These are phyloP conservation scores for Vigna unguiculata DNA, from an alignment of 306 rosid genomes.

Conservation along the genomic window DNA sequence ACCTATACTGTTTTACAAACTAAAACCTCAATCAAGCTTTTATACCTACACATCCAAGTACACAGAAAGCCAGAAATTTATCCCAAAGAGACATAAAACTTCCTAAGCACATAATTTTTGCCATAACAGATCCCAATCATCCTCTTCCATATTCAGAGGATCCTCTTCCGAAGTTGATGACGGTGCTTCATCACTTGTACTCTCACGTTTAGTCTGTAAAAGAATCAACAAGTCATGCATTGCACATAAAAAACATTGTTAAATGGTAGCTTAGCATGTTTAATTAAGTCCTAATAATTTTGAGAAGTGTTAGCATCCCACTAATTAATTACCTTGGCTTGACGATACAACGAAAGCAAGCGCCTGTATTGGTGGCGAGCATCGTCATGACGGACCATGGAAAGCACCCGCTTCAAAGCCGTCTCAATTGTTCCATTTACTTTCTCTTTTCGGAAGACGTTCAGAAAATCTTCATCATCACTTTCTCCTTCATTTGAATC, in stretches of 20 bases:
- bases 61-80: constrained; percentile 35
- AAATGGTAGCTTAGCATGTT: constrained; percentile 16
- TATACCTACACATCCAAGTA: constrained; percentile 31
- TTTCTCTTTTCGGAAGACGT: constrained; percentile 80
- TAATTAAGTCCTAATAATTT: neutral
- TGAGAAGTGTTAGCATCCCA: no score
- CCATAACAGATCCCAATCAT: constrained; percentile 49
- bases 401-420: constrained; percentile 79
- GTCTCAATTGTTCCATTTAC: constrained; percentile 69
- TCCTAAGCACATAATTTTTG: constrained; percentile 21
- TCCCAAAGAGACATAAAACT: constrained; percentile 19
- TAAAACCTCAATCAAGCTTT: constrained; percentile 32
- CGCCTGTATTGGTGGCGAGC: constrained; percentile 92
- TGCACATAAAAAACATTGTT: neutral
- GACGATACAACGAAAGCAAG: constrained; percentile 68
- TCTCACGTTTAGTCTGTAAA: constrained; percentile 71
- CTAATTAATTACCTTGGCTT: constrained; percentile 69
- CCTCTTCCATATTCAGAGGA: constrained; percentile 50
- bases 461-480: constrained; percentile 90
- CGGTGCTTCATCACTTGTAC: constrained; percentile 47
- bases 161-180: constrained; percentile 44
- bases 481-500: constrained; percentile 57
- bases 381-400: constrained; percentile 73
- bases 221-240: constrained; percentile 27
- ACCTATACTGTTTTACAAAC: constrained; percentile 39